A percentile compares a stretch with the other conserved stretches of the same genome.
Evolutionary conservation across 2,329 filamentous ascomycete species (phyloP).

Genomic region (Ascochyta lentis): DNA sequence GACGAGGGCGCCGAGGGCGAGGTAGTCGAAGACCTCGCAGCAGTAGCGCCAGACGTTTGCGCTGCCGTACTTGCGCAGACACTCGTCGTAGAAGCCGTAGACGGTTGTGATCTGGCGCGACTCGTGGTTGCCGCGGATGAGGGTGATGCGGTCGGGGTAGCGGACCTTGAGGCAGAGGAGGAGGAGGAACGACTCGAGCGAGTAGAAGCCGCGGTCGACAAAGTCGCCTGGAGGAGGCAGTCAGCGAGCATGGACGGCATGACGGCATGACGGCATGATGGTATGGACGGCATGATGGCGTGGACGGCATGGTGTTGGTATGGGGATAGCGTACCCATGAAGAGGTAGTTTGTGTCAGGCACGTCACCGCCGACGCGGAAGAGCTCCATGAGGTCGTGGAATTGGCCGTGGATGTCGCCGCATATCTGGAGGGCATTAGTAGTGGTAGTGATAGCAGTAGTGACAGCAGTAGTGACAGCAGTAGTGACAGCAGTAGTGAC

Average conservation of each 20-base stretch:
- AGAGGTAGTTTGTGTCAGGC: constrained; percentile 94
- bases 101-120: constrained; percentile 96
- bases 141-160: constrained; percentile 95
- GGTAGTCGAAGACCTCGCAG: constrained; percentile 97
- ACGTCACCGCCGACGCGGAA: constrained; percentile 93
- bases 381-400: constrained; percentile 95
- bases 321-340: constrained; percentile 72
- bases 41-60: constrained; percentile 94
- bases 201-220: constrained; percentile 97
- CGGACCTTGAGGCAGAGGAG: constrained; percentile 95
- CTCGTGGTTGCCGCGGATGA: constrained; percentile 95
- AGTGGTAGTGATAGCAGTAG: background rate
- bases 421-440: constrained; percentile 54
- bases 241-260: background rate
- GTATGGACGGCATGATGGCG: too few relatives aligned
- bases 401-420: constrained; percentile 95
- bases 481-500: too few relatives aligned
- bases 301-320: too few relatives aligned
- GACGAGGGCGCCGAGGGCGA: constrained; percentile 87
- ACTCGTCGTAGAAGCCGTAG: constrained; percentile 98
- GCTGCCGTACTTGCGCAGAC: constrained; percentile 91
- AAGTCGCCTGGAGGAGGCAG: constrained; percentile 73
- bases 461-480: background rate
- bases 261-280: too few relatives aligned
- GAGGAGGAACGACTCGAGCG: constrained; percentile 93